These are phyloP conservation scores for Amphichorda felina DNA, from an alignment of 2,329 filamentous ascomycete species.

Conservation along the genomic window DNA sequence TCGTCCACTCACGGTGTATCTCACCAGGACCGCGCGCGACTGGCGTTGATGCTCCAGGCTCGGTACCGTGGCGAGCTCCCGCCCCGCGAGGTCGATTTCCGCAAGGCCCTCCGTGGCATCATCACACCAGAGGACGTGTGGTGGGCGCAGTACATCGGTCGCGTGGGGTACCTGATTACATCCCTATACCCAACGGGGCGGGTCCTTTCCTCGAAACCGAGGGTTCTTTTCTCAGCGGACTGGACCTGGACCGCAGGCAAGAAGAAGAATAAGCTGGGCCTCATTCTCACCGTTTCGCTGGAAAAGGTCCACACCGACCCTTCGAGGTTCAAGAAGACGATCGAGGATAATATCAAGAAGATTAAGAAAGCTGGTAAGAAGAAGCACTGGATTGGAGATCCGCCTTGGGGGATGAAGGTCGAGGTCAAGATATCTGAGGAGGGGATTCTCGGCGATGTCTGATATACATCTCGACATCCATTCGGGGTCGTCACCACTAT, in stretches of 20 bases:
- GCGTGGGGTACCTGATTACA: conserved; percentile 44
- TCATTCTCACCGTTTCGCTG: conserved; percentile 31
- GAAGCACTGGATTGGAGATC: conserved; percentile 37
- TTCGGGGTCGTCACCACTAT: too few relatives aligned
- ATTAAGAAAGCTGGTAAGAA: conserved; percentile 46
- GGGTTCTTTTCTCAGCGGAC: conserved; percentile 24
- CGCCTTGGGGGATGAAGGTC: conserved; percentile 24
- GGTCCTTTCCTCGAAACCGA: conserved; percentile 22
- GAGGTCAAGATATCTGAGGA: conserved; percentile 20
- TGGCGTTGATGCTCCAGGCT: conserved; percentile 52
- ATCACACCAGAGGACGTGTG: conserved; percentile 43
- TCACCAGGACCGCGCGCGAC: conserved; percentile 46
- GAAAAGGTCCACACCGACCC: conserved; percentile 22
- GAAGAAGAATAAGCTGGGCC: conserved; percentile 21
- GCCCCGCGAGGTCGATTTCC: conserved; percentile 43
- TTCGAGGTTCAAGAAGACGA: conserved; percentile 24
- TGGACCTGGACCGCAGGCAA: conserved; percentile 29
- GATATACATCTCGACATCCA: too few relatives aligned
- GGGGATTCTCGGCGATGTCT: conserved; percentile 11
- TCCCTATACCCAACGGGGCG: conserved; percentile 50
- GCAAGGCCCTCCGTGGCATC: conserved; percentile 37
- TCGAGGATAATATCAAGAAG: conserved; percentile 24
- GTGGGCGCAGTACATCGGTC: conserved; percentile 55
- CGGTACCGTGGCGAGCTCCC: conserved; percentile 51
- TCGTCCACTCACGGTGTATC: conserved; percentile 49